Base-by-base conservation (phyloP, 495 filamentous ascomycete genomes). In the Penicillium bialowiezense region DNA sequence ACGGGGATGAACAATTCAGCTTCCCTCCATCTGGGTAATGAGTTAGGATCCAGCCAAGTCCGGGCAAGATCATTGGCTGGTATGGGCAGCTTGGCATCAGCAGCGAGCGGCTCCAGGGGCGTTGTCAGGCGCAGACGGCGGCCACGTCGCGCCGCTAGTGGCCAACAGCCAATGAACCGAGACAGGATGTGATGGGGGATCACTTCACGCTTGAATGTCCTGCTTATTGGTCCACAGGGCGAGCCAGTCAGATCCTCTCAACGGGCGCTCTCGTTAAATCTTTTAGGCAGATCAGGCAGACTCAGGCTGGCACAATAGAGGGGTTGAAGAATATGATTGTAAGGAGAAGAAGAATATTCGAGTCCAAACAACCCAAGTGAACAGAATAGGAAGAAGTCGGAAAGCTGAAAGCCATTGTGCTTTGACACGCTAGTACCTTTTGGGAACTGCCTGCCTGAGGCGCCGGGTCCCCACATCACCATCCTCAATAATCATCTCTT, bases 381-480 rank as follows among this genome's bases (percentile, higher is more conserved):
- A 15, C 6, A 15, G 14, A n/a, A 23, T 10, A 14, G 18, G 17
- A 9, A 37, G 18, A 12, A 8, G 29, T 31, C 28, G 35, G n/a
- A 9, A 32, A 32, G 7, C 12, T 32, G 29, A 32, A 32, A 32
- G 29, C 29, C 20, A 48, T 39, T 31, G 35, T 48, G 35, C 24
- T 35, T 26, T 18, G 38, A 32, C 3, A 32, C 43, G 44, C 55
- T 57, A 57, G 45, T 46, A 42, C 50, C 12, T 7, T 37, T 50
- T 19, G 23, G 13, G 55, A 10, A 18, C 20, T 41, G 23, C 18
- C 1, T 48, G 57, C 46, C 54, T 56, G 8, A 51, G 9, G 24
- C 13, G 5, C 23, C 26, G 45, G 48, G 17, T 67, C 64, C 62
- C 63, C 66, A 58, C 58, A 66, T 50, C 60, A 44, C 56, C 43